Conservation (phyloP, 345 rosid genomes). For the Eutrema japonicum region DNA sequence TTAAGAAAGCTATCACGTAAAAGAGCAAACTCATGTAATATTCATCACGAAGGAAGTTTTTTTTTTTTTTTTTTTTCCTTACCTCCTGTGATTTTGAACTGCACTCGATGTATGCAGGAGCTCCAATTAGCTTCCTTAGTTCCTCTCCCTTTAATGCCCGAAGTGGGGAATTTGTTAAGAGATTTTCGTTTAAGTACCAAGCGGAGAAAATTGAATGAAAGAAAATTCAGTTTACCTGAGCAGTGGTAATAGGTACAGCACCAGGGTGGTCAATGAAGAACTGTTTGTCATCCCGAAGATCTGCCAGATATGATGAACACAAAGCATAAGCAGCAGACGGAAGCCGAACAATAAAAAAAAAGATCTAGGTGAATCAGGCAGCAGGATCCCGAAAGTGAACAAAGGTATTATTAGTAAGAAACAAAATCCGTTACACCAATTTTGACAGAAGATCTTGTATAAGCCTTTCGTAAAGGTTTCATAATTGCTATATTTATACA, state of each 20-base stretch:
- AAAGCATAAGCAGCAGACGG: slow-evolving; percentile 21
- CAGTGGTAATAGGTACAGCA: slow-evolving; percentile 83
- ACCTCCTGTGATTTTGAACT: slow-evolving; percentile 97
- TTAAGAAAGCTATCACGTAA: slow-evolving; percentile 2
- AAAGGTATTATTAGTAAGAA: neutral
- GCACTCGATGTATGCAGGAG: slow-evolving; percentile 92
- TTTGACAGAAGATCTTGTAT: neutral
- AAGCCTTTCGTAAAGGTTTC: neutral
- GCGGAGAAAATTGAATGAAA: neutral
- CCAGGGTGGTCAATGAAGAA: slow-evolving; percentile 93
- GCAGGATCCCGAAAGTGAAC: neutral
- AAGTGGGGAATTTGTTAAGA: slow-evolving; percentile 25
- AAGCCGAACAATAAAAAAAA: neutral
- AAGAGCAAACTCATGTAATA: neutral
- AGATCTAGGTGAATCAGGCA: neutral
- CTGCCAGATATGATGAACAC: slow-evolving; percentile 49
- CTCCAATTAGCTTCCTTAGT: slow-evolving; percentile 73
- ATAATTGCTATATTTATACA: neutral
- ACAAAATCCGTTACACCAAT: slow-evolving; percentile 1
- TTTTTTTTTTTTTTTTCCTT: neutral
- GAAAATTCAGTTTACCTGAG: slow-evolving; percentile 56
- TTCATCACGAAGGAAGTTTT: neutral
- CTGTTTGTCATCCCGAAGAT: slow-evolving; percentile 94
- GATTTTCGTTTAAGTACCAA: slow-evolving; percentile 14
- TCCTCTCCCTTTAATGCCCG: slow-evolving; percentile 77